Conservation (phyloP, 1,139 yeast species). For the Groenewaldozyma auringiensis region DNA sequence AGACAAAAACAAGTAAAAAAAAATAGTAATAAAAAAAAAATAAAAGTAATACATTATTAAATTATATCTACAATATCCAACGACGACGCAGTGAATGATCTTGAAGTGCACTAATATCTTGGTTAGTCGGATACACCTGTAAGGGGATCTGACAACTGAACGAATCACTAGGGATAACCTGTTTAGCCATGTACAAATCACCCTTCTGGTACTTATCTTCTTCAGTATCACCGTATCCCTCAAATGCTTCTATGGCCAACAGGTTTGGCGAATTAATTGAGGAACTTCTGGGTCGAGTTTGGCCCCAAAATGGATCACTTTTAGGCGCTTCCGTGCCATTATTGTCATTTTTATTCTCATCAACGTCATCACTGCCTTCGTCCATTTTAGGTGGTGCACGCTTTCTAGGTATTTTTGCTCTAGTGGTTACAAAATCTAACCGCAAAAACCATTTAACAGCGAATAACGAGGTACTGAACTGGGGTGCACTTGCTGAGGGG, state of each 20-base stretch:
- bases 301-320: neutral
- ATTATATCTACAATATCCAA: neutral
- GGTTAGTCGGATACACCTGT: constrained; percentile 27
- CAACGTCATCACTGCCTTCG: no score
- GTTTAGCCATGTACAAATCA: constrained; percentile 20
- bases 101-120: constrained; percentile 26
- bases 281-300: neutral
- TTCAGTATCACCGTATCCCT: neutral
- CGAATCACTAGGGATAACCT: constrained; percentile 25
- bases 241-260: neutral
- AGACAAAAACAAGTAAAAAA: constrained; percentile 2
- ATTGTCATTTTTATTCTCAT: no score
- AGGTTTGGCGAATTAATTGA: neutral
- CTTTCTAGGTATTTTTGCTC: constrained; percentile 5
- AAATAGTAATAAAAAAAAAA: neutral
- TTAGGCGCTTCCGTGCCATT: no score
- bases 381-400: neutral
- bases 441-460: constrained; percentile 30
- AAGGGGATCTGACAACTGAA: constrained; percentile 31
- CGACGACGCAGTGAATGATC: constrained; percentile 17
- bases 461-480: constrained; percentile 28
- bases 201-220: constrained; percentile 7
- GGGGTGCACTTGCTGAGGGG: constrained; percentile 33
- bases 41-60: neutral
- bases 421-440: constrained; percentile 30